Evolutionary conservation across 2,329 filamentous ascomycete genomes (phyloP).

Genomic region (Fusarium avenaceum): DNA sequence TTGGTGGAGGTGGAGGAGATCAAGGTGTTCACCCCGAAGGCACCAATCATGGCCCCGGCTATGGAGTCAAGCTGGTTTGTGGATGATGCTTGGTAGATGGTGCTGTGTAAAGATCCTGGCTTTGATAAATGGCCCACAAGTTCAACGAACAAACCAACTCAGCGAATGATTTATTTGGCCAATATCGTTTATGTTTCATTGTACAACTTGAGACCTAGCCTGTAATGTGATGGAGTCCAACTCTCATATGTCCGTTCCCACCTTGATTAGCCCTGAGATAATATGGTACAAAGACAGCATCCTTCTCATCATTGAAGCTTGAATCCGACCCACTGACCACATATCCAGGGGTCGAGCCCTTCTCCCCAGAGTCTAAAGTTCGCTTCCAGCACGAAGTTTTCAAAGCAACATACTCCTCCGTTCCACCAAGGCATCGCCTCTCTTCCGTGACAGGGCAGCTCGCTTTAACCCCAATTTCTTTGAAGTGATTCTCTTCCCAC

Average conservation of each 20-base stretch:
- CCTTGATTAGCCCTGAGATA: conserved; percentile 29
- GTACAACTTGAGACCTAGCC: too few relatives aligned
- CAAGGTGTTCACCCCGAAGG: not conserved
- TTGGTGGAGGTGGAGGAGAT: conserved; percentile 2
- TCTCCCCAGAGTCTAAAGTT: not conserved
- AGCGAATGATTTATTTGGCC: too few relatives aligned
- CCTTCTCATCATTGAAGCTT: not conserved
- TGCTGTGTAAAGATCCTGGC: not conserved
- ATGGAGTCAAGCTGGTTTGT: conserved; percentile 21
- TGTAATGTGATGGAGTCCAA: conserved; percentile 7
- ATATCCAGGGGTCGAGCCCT: not conserved
- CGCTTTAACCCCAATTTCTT: conserved; percentile 16
- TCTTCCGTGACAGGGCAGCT: conserved; percentile 10
- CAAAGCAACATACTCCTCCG: conserved; percentile 26
- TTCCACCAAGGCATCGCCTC: not conserved
- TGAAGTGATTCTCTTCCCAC: conserved; percentile 36
- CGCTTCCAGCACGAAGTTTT: conserved; percentile 27
- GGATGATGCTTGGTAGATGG: conserved; percentile 14
- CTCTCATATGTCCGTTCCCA: conserved; percentile 35
- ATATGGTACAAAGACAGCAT: conserved; percentile 23
- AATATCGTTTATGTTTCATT: too few relatives aligned
- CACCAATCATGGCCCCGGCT: not conserved
- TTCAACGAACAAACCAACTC: too few relatives aligned
- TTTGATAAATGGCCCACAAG: too few relatives aligned
- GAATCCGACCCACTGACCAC: not conserved